Conservation (phyloP, 805 yeast species). For the Diddensiella caesifluorescens region DNA sequence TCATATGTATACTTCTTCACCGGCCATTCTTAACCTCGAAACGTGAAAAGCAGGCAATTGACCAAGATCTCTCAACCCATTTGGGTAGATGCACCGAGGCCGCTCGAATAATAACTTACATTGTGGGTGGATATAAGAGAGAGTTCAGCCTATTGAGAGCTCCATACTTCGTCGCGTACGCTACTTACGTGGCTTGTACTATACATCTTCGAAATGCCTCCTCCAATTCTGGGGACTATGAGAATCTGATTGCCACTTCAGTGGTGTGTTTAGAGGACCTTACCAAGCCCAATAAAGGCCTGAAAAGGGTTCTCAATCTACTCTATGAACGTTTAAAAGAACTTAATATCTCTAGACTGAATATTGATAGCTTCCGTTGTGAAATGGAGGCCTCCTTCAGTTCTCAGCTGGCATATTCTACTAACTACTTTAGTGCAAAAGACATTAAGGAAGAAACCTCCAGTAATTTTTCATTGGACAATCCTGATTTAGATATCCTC, state of each 20-base stretch:
- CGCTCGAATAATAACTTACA: slow-evolving; percentile 5
- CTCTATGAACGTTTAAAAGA: no score
- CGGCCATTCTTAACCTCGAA: slow-evolving; percentile 6
- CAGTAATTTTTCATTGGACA: no score
- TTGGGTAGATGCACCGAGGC: slow-evolving; percentile 4
- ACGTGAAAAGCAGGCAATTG: not conserved
- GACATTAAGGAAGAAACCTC: no score
- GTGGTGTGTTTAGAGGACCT: slow-evolving; percentile 10
- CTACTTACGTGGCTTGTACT: slow-evolving; percentile 7
- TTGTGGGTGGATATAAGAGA: slow-evolving; percentile 7
- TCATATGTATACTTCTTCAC: slow-evolving; percentile 5
- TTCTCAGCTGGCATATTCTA: no score
- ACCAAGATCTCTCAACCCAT: slow-evolving; percentile 4
- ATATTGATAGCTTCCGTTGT: no score
- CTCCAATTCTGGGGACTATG: not conserved
- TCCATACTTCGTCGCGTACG: slow-evolving; percentile 11
- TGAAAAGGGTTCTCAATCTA: slow-evolving; percentile 3
- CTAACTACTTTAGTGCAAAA: no score
- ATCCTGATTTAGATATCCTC: slow-evolving; percentile 4
- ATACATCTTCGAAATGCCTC: slow-evolving; percentile 2
- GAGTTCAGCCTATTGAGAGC: slow-evolving; percentile 5
- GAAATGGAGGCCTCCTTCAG: no score
- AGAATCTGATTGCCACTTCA: slow-evolving; percentile 1
- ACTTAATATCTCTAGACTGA: not conserved
- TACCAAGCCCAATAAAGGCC: slow-evolving; percentile 5